A percentile compares a stretch with the other conserved stretches of the same genome.
phyloP scores from a whole-genome alignment of 495 filamentous ascomycete species.

The Darksidea phi region DNA sequence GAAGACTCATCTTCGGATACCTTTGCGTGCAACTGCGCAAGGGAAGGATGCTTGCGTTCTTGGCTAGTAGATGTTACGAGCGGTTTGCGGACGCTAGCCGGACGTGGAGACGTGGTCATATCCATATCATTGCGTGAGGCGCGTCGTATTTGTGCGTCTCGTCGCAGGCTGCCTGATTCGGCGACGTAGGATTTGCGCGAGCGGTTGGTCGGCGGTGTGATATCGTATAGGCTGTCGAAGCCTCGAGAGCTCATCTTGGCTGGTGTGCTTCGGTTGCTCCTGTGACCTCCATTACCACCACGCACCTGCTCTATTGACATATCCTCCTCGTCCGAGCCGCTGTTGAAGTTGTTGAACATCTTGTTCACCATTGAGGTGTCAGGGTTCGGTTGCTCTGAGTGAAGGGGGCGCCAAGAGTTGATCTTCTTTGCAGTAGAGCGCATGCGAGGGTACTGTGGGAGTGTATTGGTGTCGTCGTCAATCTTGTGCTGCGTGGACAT shows the following conservation, averaged over 20 bases:
- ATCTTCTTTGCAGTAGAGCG: conserved; percentile 37
- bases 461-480: conserved; percentile 28
- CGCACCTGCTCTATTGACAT: conserved; percentile 43
- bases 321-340: conserved; percentile 31
- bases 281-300: conserved; percentile 9
- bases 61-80: conserved; percentile 5
- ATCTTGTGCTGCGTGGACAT: conserved; percentile 34
- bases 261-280: conserved; percentile 36
- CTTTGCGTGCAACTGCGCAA: conserved; percentile 57
- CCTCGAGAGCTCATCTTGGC: conserved; percentile 24
- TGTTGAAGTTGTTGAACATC: conserved; percentile 37
- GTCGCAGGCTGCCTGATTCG: conserved; percentile 35
- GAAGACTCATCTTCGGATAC: conserved; percentile 59
- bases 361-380: conserved; percentile 37
- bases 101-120: conserved; percentile 13
- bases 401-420: conserved; percentile 24
- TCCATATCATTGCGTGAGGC: conserved; percentile 30
- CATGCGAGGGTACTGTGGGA: conserved; percentile 22
- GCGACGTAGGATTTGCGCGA: conserved; percentile 28
- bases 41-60: conserved; percentile 39
- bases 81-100: conserved; percentile 25
- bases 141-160: conserved; percentile 37
- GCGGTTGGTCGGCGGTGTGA: conserved; percentile 39
- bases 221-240: conserved; percentile 42
- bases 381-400: conserved; percentile 18